Conservation (phyloP, 805 yeast genomes). For the Lipomyces sp. region DNA sequence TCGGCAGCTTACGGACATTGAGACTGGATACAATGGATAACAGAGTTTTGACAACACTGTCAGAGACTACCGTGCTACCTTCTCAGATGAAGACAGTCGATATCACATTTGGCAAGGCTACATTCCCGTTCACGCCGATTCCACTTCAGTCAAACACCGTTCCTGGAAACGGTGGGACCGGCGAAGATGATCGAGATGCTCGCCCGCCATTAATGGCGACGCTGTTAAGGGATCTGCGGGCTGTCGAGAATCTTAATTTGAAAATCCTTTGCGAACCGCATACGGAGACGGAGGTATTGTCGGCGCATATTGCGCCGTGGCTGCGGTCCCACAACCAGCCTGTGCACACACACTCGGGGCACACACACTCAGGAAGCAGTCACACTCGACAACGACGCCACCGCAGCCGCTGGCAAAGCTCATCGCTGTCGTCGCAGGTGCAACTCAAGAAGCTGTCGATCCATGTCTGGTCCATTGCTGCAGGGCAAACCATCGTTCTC, state of each 20-base stretch:
- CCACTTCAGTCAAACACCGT: not conserved
- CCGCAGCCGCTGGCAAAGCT: no score
- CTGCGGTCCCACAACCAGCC: conserved; percentile 3
- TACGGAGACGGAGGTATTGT: conserved; percentile 13
- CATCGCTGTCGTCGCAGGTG: not conserved
- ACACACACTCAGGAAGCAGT: not conserved
- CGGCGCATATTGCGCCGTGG: conserved; percentile 19
- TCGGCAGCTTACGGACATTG: conserved; percentile 3
- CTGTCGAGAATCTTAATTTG: conserved; percentile 20
- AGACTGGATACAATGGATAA: conserved; percentile 23
- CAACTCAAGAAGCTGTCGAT: conserved; percentile 20
- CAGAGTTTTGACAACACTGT: conserved; percentile 10
- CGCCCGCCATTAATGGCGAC: conserved; percentile 18
- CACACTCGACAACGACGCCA: not conserved
- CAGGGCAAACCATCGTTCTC: conserved; percentile 13
- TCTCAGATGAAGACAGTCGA: conserved; percentile 15
- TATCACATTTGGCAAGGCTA: conserved; percentile 15
- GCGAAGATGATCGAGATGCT: not conserved
- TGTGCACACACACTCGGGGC: not conserved
- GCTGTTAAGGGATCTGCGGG: conserved; percentile 10
- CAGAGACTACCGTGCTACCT: conserved; percentile 8
- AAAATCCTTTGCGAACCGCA: conserved; percentile 17
- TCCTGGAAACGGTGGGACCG: not conserved
- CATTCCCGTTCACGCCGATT: conserved; percentile 10
- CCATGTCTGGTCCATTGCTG: conserved; percentile 24